phyloP scores from a whole-genome alignment of 306 rosid species.

The Prunus mira region DNA sequence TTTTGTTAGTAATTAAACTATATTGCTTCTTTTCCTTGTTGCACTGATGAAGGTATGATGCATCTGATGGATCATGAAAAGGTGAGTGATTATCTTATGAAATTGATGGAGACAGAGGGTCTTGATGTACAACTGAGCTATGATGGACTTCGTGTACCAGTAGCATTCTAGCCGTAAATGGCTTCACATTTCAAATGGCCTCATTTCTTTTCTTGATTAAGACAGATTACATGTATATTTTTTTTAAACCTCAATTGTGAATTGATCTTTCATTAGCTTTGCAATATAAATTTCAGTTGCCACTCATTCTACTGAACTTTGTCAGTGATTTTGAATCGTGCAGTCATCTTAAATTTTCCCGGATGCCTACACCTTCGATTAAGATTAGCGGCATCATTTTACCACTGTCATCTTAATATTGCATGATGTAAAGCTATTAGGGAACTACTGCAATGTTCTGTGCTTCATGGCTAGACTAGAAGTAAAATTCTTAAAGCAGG shows the following conservation, averaged over 20 bases:
- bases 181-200: neutral
- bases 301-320: neutral
- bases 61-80: conserved; percentile 94
- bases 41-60: conserved; percentile 79
- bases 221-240: neutral
- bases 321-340: neutral
- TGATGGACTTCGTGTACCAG: conserved; percentile 77
- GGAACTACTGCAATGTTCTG: no score
- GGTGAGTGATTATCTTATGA: conserved; percentile 60
- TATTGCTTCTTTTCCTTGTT: conserved; percentile 7
- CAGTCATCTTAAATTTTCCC: neutral
- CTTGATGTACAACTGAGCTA: conserved; percentile 83
- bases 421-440: no score
- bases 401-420: neutral
- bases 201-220: neutral
- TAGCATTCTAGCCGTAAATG: conserved; percentile 37
- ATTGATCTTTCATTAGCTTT: conserved; percentile 7
- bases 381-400: neutral
- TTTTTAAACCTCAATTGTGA: neutral
- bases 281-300: neutral
- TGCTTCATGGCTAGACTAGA: no score
- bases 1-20: neutral
- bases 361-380: neutral
- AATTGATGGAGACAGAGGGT: conserved; percentile 67
- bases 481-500: no score